These are phyloP conservation scores for Heliosperma pusillum DNA, from an alignment of 148 eudicot species.

Conservation along the genomic window DNA sequence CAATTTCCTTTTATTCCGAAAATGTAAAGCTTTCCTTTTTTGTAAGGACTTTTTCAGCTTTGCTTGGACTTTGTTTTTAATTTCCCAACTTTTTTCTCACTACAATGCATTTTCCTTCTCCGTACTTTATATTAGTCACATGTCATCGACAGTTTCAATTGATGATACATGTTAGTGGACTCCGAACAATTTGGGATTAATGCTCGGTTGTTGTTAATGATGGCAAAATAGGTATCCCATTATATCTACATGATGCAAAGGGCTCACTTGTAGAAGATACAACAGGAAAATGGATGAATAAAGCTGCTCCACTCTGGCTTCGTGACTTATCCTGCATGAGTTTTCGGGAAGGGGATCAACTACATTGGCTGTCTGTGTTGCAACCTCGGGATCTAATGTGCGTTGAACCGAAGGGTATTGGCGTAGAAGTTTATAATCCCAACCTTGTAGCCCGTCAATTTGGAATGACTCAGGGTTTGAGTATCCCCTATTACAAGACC, in stretches of 20 bases:
- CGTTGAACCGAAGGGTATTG: slow-evolving; percentile 24
- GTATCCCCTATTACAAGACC: slow-evolving; percentile 24
- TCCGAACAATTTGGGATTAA: background rate
- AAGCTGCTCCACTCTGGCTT: slow-evolving; percentile 25
- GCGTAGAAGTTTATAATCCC: slow-evolving; percentile 26
- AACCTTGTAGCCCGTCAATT: slow-evolving; percentile 29
- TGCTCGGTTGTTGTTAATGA: background rate
- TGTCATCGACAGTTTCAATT: background rate
- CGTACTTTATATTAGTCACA: background rate
- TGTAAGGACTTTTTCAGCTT: too few relatives aligned
- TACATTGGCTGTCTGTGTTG: slow-evolving; percentile 22
- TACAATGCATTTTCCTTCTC: background rate
- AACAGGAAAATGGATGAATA: slow-evolving; percentile 21
- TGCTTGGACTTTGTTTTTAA: too few relatives aligned
- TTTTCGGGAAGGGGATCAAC: slow-evolving; percentile 13
- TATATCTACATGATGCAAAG: slow-evolving; percentile 8
- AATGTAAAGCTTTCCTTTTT: too few relatives aligned
- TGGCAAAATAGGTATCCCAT: slow-evolving; percentile 6
- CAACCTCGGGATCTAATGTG: slow-evolving; percentile 24
- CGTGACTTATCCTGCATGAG: slow-evolving; percentile 11
- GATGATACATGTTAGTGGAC: background rate
- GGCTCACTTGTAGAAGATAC: slow-evolving; percentile 16
- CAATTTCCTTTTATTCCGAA: too few relatives aligned
- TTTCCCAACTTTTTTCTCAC: too few relatives aligned
- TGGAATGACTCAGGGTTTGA: slow-evolving; percentile 27